Percentiles rank a stretch among this genome's conserved stretches.
Conservation (phyloP, 2,329 filamentous ascomycete genomes). For the Trichoderma atrobrunneum region DNA sequence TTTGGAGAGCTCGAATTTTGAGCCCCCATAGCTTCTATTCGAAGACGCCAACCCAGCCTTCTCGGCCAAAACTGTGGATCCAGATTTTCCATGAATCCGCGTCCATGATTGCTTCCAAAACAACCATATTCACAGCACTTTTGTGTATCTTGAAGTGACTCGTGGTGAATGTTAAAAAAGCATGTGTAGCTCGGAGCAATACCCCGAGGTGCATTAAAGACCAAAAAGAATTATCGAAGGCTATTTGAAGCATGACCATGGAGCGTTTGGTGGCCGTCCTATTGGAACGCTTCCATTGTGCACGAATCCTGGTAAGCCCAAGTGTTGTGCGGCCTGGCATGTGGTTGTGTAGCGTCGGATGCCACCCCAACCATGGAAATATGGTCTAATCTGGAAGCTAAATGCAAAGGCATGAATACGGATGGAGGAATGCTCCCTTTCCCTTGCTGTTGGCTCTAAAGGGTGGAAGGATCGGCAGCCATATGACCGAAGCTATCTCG, state of each 20-base stretch:
- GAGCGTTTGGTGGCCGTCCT: neutral
- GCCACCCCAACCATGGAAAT: neutral
- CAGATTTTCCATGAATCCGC: conserved; percentile 12
- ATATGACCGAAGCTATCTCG: neutral
- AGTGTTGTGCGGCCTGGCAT: neutral
- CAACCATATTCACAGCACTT: neutral
- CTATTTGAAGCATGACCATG: neutral
- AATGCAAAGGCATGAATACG: neutral
- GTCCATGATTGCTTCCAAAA: neutral
- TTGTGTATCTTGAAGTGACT: neutral
- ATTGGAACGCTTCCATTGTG: neutral
- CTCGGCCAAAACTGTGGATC: neutral
- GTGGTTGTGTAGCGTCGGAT: neutral
- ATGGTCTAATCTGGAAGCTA: neutral
- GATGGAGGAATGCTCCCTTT: neutral
- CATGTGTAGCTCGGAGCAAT: neutral
- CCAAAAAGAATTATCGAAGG: neutral
- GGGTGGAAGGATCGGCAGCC: neutral
- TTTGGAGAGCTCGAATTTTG: neutral
- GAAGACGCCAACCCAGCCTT: neutral
- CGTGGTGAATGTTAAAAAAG: neutral
- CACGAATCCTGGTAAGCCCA: neutral
- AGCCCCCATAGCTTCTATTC: neutral
- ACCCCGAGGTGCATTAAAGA: neutral
- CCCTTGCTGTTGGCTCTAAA: neutral